Percentiles rank a stretch among this genome's conserved stretches.
Conservation (phyloP, 2,329 filamentous ascomycete species). For the Juglanconis oblonga region DNA sequence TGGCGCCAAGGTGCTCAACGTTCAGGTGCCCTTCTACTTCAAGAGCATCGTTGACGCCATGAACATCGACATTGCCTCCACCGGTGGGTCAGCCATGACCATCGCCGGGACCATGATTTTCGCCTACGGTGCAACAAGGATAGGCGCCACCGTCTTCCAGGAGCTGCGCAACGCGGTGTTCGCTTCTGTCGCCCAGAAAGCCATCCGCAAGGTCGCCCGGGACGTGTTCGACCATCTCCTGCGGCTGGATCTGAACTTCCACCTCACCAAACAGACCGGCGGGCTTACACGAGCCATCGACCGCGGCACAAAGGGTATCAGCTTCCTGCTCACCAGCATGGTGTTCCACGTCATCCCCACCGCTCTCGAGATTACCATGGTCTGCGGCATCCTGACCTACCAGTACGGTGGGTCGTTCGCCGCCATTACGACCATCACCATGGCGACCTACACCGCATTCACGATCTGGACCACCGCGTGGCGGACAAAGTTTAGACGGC, state of each 20-base stretch:
- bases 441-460: conserved; percentile 93
- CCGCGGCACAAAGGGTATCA: conserved; percentile 96
- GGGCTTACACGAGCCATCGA: conserved; percentile 93
- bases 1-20: conserved; percentile 91
- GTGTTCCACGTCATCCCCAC: conserved; percentile 96
- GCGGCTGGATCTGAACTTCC: conserved; percentile 86
- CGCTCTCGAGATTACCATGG: conserved; percentile 87
- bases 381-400: conserved; percentile 94
- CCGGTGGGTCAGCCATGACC: conserved; percentile 85
- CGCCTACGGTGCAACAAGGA: conserved; percentile 84
- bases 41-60: conserved; percentile 96
- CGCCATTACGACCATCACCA: conserved; percentile 82
- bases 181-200: conserved; percentile 94
- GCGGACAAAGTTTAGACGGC: conserved; percentile 93
- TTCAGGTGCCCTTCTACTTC: conserved; percentile 98
- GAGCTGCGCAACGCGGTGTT: conserved; percentile 96
- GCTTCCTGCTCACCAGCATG: conserved; percentile 95
- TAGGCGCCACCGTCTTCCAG: conserved; percentile 86
- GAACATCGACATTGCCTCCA: conserved; percentile 87
- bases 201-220: conserved; percentile 83
- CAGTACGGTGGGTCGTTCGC: conserved; percentile 93
- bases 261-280: conserved; percentile 90
- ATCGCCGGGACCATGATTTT: conserved; percentile 91
- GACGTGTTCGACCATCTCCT: conserved; percentile 92
- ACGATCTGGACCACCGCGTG: conserved; percentile 95